phyloP scores from a whole-genome alignment of 2,329 filamentous ascomycete genomes.

The Aspergillus puulaauensis region DNA sequence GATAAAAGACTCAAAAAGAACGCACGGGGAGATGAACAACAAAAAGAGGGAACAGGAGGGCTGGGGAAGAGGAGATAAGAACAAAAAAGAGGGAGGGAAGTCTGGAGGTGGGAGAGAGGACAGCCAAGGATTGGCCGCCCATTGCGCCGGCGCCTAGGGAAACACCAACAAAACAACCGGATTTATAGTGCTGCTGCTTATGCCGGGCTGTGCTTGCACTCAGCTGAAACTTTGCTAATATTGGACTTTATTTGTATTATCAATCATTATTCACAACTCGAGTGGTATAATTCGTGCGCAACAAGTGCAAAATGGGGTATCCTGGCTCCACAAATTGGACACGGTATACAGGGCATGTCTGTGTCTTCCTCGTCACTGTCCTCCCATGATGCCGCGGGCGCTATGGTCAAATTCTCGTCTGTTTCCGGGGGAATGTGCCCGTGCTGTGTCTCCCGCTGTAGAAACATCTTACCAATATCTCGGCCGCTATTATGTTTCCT shows the following conservation, averaged over 20 bases:
- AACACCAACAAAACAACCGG: background rate
- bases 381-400: constrained; percentile 32
- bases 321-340: constrained; percentile 43
- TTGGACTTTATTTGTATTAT: background rate
- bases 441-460: constrained; percentile 66
- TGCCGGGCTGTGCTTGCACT: background rate
- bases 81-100: background rate
- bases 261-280: constrained; percentile 14
- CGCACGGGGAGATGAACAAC: too few relatives aligned
- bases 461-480: constrained; percentile 83
- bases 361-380: constrained; percentile 33
- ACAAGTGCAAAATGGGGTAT: constrained; percentile 52
- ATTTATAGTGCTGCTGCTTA: background rate
- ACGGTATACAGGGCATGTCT: constrained; percentile 33
- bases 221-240: background rate
- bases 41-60: background rate
- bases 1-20: background rate
- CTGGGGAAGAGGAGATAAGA: background rate
- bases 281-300: constrained; percentile 52
- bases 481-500: constrained; percentile 59
- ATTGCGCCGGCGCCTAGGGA: constrained; percentile 2
- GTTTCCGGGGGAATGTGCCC: constrained; percentile 55
- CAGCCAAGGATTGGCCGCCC: background rate
- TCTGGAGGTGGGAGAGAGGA: background rate
- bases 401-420: background rate